Percentiles rank a stretch among this genome's conserved stretches.
These are phyloP conservation scores for Cucumis cinereus DNA, from an alignment of 306 rosid species.

Conservation along the genomic window DNA sequence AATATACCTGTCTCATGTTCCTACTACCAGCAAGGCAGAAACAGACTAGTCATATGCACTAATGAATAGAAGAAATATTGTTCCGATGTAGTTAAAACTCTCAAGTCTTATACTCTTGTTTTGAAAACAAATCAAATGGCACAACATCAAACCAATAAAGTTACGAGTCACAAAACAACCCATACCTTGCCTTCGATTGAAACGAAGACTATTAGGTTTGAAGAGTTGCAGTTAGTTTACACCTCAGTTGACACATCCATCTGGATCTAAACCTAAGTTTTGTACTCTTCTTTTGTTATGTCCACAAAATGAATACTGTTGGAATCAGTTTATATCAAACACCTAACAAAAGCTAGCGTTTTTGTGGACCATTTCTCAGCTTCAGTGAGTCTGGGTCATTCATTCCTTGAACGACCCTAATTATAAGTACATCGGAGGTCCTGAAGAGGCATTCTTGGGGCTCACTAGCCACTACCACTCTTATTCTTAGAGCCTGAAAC, in stretches of 20 bases:
- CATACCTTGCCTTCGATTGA: slow-evolving; percentile 13
- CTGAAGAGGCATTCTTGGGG: background rate
- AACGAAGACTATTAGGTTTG: slow-evolving; percentile 4
- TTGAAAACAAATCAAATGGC: background rate
- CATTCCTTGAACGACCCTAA: background rate
- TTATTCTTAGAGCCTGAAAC: background rate
- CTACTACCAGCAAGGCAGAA: background rate
- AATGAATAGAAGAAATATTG: background rate
- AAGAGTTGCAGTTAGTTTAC: slow-evolving; percentile 30
- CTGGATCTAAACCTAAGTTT: slow-evolving; percentile 13
- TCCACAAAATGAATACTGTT: too few relatives aligned
- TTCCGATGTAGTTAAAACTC: background rate
- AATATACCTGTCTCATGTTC: background rate
- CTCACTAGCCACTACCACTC: background rate
- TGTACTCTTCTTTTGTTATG: too few relatives aligned
- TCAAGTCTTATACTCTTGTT: background rate
- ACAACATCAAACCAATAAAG: slow-evolving; percentile 26
- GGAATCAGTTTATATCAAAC: too few relatives aligned
- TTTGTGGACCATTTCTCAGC: background rate
- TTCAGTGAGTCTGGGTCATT: background rate
- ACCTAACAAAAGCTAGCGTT: background rate
- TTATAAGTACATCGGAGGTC: background rate
- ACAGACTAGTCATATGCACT: background rate
- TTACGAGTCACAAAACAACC: slow-evolving; percentile 11
- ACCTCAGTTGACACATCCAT: slow-evolving; percentile 87